Evolutionary conservation across 176 grass and related monocot species (phyloP), one percentile per base, ranked within the genome.

Genomic region (Oryza coarctata): DNA sequence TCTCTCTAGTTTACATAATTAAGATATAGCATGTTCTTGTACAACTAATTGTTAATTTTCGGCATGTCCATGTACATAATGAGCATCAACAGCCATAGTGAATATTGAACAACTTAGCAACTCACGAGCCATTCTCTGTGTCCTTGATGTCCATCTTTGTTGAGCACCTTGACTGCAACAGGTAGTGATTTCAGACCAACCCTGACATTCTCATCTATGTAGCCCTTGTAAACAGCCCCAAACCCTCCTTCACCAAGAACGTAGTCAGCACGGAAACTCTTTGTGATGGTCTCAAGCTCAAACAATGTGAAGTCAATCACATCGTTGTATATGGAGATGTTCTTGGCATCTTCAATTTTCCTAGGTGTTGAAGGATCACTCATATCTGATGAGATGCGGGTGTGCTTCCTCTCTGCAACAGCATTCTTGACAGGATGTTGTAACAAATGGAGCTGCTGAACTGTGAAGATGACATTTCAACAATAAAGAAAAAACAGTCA

Each of bases 101-200:
- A 82, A 81, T 31, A 57, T 25, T 77, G 71, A 72, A 61, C 23
- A 83, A 88, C 50, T 88, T 94, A 25, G 25, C 52, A 75, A 92
- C 96, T 93, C 89, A 99, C 96, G 85, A 99, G 96, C 96, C 96
- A 99, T 92, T 99, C 96, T 86, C 91, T 84, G 70, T 99, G 96
- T 9, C 96, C 96, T 88, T 99, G 96, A 79, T 99, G 91, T 34
- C 96, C 96, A 81, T 99, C 96, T 72, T 99, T 99, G 74, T 99
- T 95, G 69, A 99, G 90, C 74, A 99, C 96, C 78, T 99, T 99
- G 63, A 99, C 96, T 10, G 96, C 96, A 66, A 99, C 96, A 52
- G 96, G 96, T 55, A 99, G 85, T 18, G 93, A 92, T 81, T 99
- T 99, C 61, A 99, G 84, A 25, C 96, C 91, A 39, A 99, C 93